Evolutionary conservation across 306 rosid genomes (phyloP).

Genomic region (Quercus cerris): DNA sequence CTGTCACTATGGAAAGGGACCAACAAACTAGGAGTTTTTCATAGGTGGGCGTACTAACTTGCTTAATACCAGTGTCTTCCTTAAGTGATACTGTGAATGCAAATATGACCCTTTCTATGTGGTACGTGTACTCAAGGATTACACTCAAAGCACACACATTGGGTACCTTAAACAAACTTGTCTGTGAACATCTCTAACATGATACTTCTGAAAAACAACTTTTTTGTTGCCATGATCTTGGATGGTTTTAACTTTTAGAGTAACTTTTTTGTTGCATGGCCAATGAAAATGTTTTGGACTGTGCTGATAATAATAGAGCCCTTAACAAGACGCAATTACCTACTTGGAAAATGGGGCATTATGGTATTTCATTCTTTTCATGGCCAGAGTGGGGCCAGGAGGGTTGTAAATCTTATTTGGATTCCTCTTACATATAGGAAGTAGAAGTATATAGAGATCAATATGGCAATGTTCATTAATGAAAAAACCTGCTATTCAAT

Average conservation of each 20-base stretch:
- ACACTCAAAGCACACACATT: no score
- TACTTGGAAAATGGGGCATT: neutral
- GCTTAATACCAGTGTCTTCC: neutral
- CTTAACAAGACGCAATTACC: neutral
- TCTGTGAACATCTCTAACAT: neutral
- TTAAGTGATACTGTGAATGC: neutral
- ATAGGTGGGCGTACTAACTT: neutral
- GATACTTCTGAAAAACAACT: neutral
- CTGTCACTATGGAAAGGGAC: neutral
- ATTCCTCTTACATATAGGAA: neutral
- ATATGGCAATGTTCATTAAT: neutral
- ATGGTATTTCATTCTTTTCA: neutral
- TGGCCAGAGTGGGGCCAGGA: neutral
- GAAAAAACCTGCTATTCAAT: neutral
- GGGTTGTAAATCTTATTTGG: neutral
- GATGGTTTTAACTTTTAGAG: neutral
- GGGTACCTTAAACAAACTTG: neutral
- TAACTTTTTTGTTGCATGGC: neutral
- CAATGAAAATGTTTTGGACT: neutral
- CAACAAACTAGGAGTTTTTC: neutral
- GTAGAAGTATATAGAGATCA: neutral
- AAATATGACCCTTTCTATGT: neutral
- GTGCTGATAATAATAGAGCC: neutral
- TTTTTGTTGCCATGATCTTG: neutral
- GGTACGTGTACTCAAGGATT: no score